phyloP scores from a whole-genome alignment of 345 rosid species.

The Aquilaria sinensis region DNA sequence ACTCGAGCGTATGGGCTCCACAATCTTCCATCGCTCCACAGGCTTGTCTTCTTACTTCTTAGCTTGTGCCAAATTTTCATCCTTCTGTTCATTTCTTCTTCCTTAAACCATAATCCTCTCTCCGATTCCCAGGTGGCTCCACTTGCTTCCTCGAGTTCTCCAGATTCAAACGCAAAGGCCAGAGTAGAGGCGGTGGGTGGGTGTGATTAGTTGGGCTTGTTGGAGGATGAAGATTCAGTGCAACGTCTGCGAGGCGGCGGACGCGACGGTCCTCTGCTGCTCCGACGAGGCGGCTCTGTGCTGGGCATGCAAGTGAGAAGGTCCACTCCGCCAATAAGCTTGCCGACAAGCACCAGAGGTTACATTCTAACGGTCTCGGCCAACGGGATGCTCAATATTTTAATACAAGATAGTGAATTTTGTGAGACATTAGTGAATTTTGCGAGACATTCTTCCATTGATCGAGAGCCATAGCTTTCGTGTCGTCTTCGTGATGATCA shows the following conservation, averaged over 20 bases:
- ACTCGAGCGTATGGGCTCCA: no score
- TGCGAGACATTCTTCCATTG: no score
- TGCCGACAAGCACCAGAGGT: slow-evolving; percentile 54
- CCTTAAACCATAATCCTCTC: slow-evolving; percentile 36
- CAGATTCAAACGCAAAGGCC: background rate
- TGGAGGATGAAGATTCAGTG: slow-evolving; percentile 88
- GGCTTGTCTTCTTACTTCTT: background rate
- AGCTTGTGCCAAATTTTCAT: background rate
- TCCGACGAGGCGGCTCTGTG: slow-evolving; percentile 99
- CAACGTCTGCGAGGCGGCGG: slow-evolving; percentile 91
- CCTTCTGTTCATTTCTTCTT: background rate
- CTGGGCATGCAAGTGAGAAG: slow-evolving; percentile 83
- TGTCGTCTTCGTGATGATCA: no score
- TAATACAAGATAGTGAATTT: no score
- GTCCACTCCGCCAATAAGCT: slow-evolving; percentile 96
- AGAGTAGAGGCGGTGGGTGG: slow-evolving; percentile 1
- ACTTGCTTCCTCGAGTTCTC: background rate
- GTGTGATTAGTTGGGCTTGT: no score
- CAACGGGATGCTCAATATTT: no score
- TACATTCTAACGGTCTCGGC: no score
- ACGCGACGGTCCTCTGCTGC: slow-evolving; percentile 90
- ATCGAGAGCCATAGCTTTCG: no score
- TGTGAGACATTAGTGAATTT: no score
- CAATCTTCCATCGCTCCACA: background rate
- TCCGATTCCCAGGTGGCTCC: slow-evolving; percentile 1